Base-by-base conservation (phyloP, 176 grass and related monocot species). In the Carex myosuroides region DNA sequence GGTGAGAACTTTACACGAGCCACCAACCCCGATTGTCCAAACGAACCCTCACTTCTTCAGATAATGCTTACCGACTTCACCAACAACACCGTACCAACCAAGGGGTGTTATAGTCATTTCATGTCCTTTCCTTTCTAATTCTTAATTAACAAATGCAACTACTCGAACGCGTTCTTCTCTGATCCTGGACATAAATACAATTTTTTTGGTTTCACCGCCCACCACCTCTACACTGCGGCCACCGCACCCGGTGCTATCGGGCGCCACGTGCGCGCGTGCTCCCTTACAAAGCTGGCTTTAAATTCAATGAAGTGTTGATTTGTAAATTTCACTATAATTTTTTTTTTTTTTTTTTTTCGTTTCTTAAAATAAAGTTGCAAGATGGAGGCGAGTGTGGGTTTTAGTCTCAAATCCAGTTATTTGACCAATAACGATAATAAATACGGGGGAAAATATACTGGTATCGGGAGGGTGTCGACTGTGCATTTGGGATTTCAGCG, bases 321-420 rank as follows among this genome's bases (percentile, higher is more conserved):
- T 78, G 44, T 81, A 79, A 69, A 57, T 69, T 50, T 12, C 24
- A 41, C 39, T 42, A 53, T 37, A 53, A 22, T 64, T 78, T 33
- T 79, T 63, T 3, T 62, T 42, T 63, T 80, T 59, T 39, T 2
- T 55, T 66, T 56, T 63, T 39, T 39, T 39, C 37, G 8, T 70
- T 81, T 54, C 50, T 70, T 39, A 12, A 81, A 44, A 75, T 75
- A 35, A 35, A 78, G 78, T 37, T 68, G 1, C 29, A 81, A 21
- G 39, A 86, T 86, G 85, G 76, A 86, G 62, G 29, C 63, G 61
- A 70, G 59, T 65, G 61, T 44, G 60, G 63, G 62, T 50, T 71
- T 86, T 12, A 86, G 85, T 46, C 29, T 79, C 20, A 60, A 86
- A 81, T 86, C 85, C 29, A 64, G 85, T 69, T 86, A 39, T 26